These are phyloP conservation scores for Venturia nashicola DNA, from an alignment of 2,329 filamentous ascomycete species.

Conservation along the genomic window DNA sequence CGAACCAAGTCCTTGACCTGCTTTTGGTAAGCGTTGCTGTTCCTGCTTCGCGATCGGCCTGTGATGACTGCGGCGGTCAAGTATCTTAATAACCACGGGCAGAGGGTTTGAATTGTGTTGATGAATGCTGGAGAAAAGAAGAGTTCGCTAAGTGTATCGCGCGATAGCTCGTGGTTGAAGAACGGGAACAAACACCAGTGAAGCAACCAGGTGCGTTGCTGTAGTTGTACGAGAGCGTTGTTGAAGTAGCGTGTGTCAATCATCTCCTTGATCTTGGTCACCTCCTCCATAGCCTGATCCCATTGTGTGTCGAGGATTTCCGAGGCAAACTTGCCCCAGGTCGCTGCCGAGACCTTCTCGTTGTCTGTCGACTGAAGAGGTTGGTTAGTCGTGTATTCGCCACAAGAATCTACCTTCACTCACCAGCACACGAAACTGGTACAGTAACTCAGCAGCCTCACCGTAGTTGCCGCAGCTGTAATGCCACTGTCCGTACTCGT, in stretches of 20 bases:
- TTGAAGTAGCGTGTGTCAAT: slow-evolving; percentile 94
- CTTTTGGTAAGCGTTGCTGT: slow-evolving; percentile 91
- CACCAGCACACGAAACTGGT: slow-evolving; percentile 86
- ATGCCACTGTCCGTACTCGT: slow-evolving; percentile 93
- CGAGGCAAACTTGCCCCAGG: slow-evolving; percentile 94
- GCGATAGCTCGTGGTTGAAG: slow-evolving; percentile 91
- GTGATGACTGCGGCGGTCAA: slow-evolving; percentile 90
- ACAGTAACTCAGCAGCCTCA: slow-evolving; percentile 81
- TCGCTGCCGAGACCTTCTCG: slow-evolving; percentile 90
- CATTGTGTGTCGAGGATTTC: slow-evolving; percentile 94
- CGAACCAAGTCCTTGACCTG: slow-evolving; percentile 95
- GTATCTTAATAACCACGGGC: slow-evolving; percentile 93
- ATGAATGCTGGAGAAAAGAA: slow-evolving; percentile 97
- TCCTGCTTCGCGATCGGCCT: slow-evolving; percentile 55
- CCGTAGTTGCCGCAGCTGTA: slow-evolving; percentile 95
- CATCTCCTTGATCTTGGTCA: slow-evolving; percentile 51
- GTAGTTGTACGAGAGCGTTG: slow-evolving; percentile 89
- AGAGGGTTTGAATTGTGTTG: slow-evolving; percentile 98
- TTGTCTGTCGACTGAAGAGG: slow-evolving; percentile 66
- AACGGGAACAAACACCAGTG: slow-evolving; percentile 99
- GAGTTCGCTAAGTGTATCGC: slow-evolving; percentile 84
- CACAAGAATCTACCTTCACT: background rate
- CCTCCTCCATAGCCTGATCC: slow-evolving; percentile 66
- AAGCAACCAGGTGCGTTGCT: slow-evolving; percentile 92
- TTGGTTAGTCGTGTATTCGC: background rate